These are phyloP conservation scores for Lagenaria siceraria DNA, from an alignment of 306 rosid genomes.

Conservation along the genomic window DNA sequence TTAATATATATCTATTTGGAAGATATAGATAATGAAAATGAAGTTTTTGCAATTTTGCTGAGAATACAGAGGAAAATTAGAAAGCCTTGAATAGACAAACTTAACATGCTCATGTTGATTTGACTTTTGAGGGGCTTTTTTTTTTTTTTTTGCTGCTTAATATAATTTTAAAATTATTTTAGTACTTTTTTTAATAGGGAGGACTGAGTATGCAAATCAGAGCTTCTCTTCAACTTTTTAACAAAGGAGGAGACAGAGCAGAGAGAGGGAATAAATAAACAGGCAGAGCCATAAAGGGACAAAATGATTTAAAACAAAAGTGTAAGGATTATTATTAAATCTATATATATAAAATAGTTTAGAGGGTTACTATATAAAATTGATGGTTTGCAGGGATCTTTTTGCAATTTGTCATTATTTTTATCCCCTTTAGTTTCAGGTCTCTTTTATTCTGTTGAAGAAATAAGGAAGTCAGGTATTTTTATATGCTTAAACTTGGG, in stretches of 20 bases:
- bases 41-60: neutral
- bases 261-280: neutral
- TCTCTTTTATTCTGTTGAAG: neutral
- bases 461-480: neutral
- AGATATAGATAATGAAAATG: neutral
- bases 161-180: neutral
- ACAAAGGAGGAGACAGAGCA: slow-evolving; percentile 3
- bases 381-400: neutral
- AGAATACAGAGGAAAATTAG: neutral
- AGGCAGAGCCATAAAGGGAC: neutral
- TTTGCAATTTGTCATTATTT: neutral
- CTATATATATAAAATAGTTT: neutral
- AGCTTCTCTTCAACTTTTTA: slow-evolving; percentile 3
- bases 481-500: neutral
- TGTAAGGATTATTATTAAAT: neutral
- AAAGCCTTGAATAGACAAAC: neutral
- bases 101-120: neutral
- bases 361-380: slow-evolving; percentile 2
- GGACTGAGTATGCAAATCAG: neutral
- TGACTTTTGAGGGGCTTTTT: neutral
- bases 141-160: neutral
- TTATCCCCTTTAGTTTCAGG: neutral
- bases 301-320: neutral
- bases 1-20: neutral
- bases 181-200: neutral